phyloP scores from a whole-genome alignment of 2,329 filamentous ascomycete genomes.

The Bipolaris bicolor region DNA sequence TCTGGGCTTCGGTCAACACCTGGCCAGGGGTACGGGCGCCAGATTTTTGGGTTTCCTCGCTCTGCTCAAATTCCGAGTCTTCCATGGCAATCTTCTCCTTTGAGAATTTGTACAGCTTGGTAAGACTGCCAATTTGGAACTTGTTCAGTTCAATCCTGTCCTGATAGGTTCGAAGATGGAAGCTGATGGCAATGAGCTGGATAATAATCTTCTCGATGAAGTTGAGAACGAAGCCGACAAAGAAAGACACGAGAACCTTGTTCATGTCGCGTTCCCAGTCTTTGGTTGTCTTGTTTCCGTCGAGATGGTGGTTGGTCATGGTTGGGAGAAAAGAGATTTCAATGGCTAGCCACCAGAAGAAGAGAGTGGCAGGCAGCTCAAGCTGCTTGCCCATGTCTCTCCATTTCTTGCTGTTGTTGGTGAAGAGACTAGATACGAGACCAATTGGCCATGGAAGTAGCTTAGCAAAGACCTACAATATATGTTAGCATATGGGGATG shows the following conservation, averaged over 20 bases:
- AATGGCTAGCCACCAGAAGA: slow-evolving; percentile 90
- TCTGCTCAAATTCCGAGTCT: slow-evolving; percentile 77
- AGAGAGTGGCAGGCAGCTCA: slow-evolving; percentile 83
- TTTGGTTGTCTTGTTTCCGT: slow-evolving; percentile 60
- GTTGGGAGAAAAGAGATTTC: slow-evolving; percentile 86
- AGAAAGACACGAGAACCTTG: slow-evolving; percentile 85
- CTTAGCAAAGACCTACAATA: slow-evolving; percentile 64
- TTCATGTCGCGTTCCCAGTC: slow-evolving; percentile 79
- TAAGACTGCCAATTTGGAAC: slow-evolving; percentile 75
- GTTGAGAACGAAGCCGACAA: slow-evolving; percentile 80
- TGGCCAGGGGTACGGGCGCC: slow-evolving; percentile 77
- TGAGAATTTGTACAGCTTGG: slow-evolving; percentile 69
- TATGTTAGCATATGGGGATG: slow-evolving; percentile 12
- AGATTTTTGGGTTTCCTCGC: slow-evolving; percentile 49
- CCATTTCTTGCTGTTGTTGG: slow-evolving; percentile 92
- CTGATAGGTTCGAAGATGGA: slow-evolving; percentile 88
- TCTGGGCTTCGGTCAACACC: slow-evolving; percentile 70
- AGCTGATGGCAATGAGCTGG: slow-evolving; percentile 91
- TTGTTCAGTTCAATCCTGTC: slow-evolving; percentile 93
- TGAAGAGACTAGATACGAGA: slow-evolving; percentile 73
- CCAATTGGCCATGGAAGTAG: slow-evolving; percentile 67
- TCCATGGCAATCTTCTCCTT: slow-evolving; percentile 70
- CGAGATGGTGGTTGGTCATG: slow-evolving; percentile 68
- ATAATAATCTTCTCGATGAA: slow-evolving; percentile 92
- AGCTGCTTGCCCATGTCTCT: slow-evolving; percentile 84